Conservation (phyloP, 345 rosid species). For the Mangifera indica region DNA sequence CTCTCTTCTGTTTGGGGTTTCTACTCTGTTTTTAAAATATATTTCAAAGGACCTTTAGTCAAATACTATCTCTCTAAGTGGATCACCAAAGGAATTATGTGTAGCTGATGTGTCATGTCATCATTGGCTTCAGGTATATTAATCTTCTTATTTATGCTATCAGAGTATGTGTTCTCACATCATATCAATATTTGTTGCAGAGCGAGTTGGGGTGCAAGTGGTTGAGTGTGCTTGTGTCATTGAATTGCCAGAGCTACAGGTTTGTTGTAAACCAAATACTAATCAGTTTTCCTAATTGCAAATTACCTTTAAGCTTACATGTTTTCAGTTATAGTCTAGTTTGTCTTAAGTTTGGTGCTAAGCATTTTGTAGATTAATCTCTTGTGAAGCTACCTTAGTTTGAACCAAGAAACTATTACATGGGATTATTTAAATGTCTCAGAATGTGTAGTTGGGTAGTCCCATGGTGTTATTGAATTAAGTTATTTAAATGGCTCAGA, state of each 20-base stretch:
- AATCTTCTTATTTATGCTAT: neutral
- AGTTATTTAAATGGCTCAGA: neutral
- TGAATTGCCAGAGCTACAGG: slow-evolving; percentile 86
- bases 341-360: neutral
- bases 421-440: neutral
- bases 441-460: neutral
- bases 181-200: slow-evolving; percentile 43
- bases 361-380: neutral
- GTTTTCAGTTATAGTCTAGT: neutral
- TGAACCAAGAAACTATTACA: neutral
- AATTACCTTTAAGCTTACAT: neutral
- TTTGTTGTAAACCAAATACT: slow-evolving; percentile 16
- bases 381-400: neutral
- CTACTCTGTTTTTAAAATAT: neutral
- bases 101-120: neutral
- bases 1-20: neutral
- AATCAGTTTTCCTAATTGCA: slow-evolving; percentile 3
- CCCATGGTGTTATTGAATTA: neutral
- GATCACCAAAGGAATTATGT: neutral
- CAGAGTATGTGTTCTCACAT: slow-evolving; percentile 15
- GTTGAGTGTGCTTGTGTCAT: slow-evolving; percentile 96
- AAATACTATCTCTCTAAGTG: neutral
- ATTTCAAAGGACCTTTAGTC: neutral
- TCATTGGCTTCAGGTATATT: neutral
- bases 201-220: slow-evolving; percentile 81